phyloP scores from a whole-genome alignment of 371 early-diverging fungal species.

The Mortierella sp. region DNA sequence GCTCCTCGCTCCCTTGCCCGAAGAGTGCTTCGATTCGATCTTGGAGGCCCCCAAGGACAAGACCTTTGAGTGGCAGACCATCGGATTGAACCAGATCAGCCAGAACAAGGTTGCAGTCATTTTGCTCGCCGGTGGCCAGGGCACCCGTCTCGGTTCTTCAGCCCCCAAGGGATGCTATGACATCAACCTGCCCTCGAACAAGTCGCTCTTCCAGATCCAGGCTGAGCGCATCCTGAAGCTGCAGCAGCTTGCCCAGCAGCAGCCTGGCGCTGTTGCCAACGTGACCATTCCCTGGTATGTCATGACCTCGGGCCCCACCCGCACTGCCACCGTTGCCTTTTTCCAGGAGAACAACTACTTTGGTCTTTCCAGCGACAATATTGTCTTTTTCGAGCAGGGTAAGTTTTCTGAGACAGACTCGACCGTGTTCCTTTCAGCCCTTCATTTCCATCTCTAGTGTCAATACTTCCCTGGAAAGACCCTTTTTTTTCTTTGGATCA shows the following conservation, averaged over 20 bases:
- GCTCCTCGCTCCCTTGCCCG: constrained; percentile 81
- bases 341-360: constrained; percentile 85
- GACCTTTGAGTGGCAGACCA: constrained; percentile 75
- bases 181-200: constrained; percentile 87
- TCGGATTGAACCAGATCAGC: constrained; percentile 84
- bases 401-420: constrained; percentile 8
- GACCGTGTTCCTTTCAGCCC: too few relatives aligned
- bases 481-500: not conserved
- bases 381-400: constrained; percentile 91
- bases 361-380: constrained; percentile 83
- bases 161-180: constrained; percentile 96
- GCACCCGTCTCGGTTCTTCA: constrained; percentile 88
- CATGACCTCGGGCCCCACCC: constrained; percentile 96
- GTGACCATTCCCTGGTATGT: constrained; percentile 93
- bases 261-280: constrained; percentile 34
- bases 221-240: constrained; percentile 90
- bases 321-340: constrained; percentile 76
- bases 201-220: constrained; percentile 92
- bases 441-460: too few relatives aligned
- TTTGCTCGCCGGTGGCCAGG: constrained; percentile 92
- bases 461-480: too few relatives aligned
- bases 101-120: constrained; percentile 94
- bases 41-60: constrained; percentile 68
- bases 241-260: constrained; percentile 76
- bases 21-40: constrained; percentile 79